Conservation (phyloP, 225 moss, liverwort and hornwort species). For the Asterella californica region DNA sequence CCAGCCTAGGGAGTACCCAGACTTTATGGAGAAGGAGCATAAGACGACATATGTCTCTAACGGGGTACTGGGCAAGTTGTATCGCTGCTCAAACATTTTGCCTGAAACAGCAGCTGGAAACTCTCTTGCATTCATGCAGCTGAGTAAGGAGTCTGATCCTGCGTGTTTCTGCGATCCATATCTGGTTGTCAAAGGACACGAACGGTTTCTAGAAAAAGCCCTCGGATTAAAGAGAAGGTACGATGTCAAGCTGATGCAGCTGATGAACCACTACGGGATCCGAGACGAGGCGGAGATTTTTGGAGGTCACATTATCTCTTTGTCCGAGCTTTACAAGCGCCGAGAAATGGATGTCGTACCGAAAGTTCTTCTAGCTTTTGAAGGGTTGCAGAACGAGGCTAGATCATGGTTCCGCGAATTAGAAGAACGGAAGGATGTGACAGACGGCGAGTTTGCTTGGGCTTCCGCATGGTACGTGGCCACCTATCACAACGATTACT, state of each 20-base stretch:
- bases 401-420: conserved; percentile 50
- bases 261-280: conserved; percentile 86
- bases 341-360: conserved; percentile 49
- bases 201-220: conserved; percentile 48
- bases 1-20: conserved; percentile 57
- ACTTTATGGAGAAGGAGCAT: conserved; percentile 85
- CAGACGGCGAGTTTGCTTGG: conserved; percentile 25
- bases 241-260: conserved; percentile 59
- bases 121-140: conserved; percentile 35
- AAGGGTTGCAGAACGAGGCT: conserved; percentile 52
- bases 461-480: conserved; percentile 53
- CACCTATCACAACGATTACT: conserved; percentile 26
- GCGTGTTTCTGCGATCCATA: conserved; percentile 39
- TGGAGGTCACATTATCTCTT: conserved; percentile 59
- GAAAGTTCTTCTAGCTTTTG: conserved; percentile 53
- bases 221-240: conserved; percentile 42
- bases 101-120: not conserved
- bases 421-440: not conserved
- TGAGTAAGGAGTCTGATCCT: conserved; percentile 32
- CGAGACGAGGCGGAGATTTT: conserved; percentile 73
- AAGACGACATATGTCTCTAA: conserved; percentile 49
- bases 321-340: conserved; percentile 52
- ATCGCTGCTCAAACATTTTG: conserved; percentile 28
- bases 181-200: conserved; percentile 49
- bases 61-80: conserved; percentile 61